phyloP scores from a whole-genome alignment of 23 red algal genomes.

The Agarophyton chilense region DNA sequence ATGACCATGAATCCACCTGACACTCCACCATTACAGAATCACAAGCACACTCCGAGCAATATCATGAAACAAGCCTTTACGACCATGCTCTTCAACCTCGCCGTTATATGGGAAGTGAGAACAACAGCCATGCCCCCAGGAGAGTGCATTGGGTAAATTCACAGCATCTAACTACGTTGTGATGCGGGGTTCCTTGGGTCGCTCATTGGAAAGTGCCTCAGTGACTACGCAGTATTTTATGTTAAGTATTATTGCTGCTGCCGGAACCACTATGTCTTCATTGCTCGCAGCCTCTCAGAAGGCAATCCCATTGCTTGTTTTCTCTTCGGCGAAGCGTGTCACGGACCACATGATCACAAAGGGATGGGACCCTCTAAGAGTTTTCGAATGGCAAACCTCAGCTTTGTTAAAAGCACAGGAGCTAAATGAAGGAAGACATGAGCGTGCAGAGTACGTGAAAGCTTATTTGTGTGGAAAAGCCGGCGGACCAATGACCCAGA shows the following conservation, averaged over 20 bases:
- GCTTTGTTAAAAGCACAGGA: not conserved
- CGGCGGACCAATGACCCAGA: not conserved
- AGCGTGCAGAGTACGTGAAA: not conserved
- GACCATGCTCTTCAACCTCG: not conserved
- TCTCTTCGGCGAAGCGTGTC: not conserved
- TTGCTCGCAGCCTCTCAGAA: not conserved
- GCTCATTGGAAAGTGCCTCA: not conserved
- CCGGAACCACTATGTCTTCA: not conserved
- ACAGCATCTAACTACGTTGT: not conserved
- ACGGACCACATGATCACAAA: not conserved
- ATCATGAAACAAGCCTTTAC: not conserved
- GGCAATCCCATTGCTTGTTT: not conserved
- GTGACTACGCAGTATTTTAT: not conserved
- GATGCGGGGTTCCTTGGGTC: not conserved
- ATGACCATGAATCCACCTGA: not conserved
- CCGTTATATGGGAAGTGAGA: not conserved
- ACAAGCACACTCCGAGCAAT: not conserved
- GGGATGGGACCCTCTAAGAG: not conserved
- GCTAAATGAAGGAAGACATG: not conserved
- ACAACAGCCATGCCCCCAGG: not conserved
- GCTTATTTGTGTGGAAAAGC: constrained; percentile 6
- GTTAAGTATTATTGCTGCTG: not conserved
- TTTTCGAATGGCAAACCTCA: not conserved
- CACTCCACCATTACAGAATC: not conserved
- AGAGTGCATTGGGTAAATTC: not conserved